Conservation (phyloP, 2,329 filamentous ascomycete genomes). For the Fusarium tuaranense region DNA sequence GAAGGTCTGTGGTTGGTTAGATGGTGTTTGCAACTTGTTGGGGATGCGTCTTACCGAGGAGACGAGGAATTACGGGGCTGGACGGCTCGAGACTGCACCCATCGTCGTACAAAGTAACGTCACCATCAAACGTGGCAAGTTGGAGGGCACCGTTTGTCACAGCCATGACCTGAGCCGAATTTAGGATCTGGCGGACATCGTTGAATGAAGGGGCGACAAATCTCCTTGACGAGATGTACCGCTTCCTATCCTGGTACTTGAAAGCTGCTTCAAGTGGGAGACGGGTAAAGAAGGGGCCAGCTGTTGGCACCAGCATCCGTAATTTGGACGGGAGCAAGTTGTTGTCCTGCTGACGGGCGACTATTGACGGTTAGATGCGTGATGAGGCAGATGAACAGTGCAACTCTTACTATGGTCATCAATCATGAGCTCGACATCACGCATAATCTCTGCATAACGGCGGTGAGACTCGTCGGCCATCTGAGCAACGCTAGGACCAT, state of each 20-base stretch:
- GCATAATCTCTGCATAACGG: slow-evolving; percentile 94
- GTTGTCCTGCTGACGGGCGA: slow-evolving; percentile 75
- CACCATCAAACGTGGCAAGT: slow-evolving; percentile 95
- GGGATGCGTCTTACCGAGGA: slow-evolving; percentile 57
- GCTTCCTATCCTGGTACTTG: slow-evolving; percentile 85
- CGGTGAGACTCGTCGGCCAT: slow-evolving; percentile 86
- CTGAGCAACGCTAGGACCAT: slow-evolving; percentile 72
- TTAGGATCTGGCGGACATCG: slow-evolving; percentile 91
- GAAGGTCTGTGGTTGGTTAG: slow-evolving; percentile 64
- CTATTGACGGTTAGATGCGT: slow-evolving; percentile 54
- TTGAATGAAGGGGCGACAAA: slow-evolving; percentile 98
- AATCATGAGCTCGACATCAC: slow-evolving; percentile 91
- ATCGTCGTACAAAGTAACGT: slow-evolving; percentile 95
- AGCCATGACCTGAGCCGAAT: slow-evolving; percentile 94
- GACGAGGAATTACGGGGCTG: slow-evolving; percentile 80
- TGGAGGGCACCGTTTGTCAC: slow-evolving; percentile 83
- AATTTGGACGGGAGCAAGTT: slow-evolving; percentile 85
- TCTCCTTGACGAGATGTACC: slow-evolving; percentile 88
- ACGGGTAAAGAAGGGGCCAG: slow-evolving; percentile 94
- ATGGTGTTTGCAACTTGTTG: neutral
- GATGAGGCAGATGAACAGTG: neutral
- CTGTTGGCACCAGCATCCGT: slow-evolving; percentile 88
- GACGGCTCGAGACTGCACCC: slow-evolving; percentile 80
- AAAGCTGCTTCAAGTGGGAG: slow-evolving; percentile 91
- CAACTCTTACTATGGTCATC: slow-evolving; percentile 81